A percentile compares a stretch with the other conserved stretches of the same genome.
phyloP scores from a whole-genome alignment of 805 yeast species.

The Lachancea quebecensis region DNA sequence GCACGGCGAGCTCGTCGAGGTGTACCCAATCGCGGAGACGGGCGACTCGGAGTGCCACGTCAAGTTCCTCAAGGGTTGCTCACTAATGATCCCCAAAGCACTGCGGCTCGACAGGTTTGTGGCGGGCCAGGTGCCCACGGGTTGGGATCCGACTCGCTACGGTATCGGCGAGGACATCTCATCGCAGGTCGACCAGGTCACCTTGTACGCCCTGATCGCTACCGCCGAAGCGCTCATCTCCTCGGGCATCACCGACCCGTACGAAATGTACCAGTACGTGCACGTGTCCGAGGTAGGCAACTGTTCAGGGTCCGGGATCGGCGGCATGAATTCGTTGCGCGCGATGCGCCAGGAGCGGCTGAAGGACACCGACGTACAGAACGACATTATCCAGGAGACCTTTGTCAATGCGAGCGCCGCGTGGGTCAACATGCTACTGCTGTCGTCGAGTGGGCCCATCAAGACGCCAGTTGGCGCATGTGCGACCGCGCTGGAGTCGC shows the following conservation, averaged over 20 bases:
- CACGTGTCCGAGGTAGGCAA: conserved; percentile 89
- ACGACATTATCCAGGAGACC: conserved; percentile 83
- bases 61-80: conserved; percentile 72
- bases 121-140: conserved; percentile 68
- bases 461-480: conserved; percentile 94
- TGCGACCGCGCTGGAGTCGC: conserved; percentile 87
- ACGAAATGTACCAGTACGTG: conserved; percentile 84
- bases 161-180: conserved; percentile 79
- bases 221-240: conserved; percentile 78
- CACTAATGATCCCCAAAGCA: conserved; percentile 64
- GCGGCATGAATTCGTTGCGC: conserved; percentile 79
- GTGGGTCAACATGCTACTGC: conserved; percentile 85
- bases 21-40: conserved; percentile 56
- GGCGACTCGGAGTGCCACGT: conserved; percentile 67
- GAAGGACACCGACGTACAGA: conserved; percentile 73
- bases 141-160: conserved; percentile 78
- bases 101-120: conserved; percentile 24
- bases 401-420: conserved; percentile 90
- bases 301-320: conserved; percentile 92
- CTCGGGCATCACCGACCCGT: conserved; percentile 85
- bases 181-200: conserved; percentile 79
- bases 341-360: conserved; percentile 83
- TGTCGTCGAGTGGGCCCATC: conserved; percentile 85
- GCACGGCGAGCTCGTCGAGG: conserved; percentile 75
- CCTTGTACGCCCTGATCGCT: conserved; percentile 72